These are phyloP conservation scores for Aureobasidium namibiae DNA, from an alignment of 2,329 filamentous ascomycete species.

Conservation along the genomic window DNA sequence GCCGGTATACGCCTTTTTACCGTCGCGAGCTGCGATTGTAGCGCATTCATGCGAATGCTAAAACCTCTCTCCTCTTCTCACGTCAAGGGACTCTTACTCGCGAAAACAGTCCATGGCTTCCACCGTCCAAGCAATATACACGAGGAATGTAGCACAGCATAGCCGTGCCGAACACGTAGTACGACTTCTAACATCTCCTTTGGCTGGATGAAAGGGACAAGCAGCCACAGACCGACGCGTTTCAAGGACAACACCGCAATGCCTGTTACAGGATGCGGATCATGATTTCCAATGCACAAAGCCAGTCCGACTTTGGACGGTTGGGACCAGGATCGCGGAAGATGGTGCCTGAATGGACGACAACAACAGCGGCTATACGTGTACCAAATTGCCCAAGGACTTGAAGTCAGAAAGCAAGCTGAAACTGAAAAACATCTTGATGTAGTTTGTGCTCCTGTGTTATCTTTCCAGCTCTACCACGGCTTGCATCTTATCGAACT, in stretches of 20 bases:
- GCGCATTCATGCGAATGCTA: background rate
- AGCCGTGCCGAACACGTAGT: conserved; percentile 42
- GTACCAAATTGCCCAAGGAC: conserved; percentile 15
- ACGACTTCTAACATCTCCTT: conserved; percentile 34
- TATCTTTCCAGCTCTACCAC: background rate
- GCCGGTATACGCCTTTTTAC: background rate
- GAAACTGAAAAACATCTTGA: conserved; percentile 27
- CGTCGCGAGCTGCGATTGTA: background rate
- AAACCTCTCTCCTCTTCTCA: background rate
- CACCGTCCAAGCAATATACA: conserved; percentile 49
- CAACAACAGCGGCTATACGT: conserved; percentile 43
- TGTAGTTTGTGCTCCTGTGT: conserved; percentile 18
- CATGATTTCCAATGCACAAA: conserved; percentile 36
- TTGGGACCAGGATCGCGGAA: conserved; percentile 35
- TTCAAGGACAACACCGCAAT: conserved; percentile 44
- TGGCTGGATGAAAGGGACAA: background rate
- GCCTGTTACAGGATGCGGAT: conserved; percentile 45
- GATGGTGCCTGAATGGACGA: conserved; percentile 38
- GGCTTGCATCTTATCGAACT: conserved; percentile 34
- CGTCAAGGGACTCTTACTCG: background rate
- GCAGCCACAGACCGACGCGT: conserved; percentile 30
- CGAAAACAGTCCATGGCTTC: conserved; percentile 40
- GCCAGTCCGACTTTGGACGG: conserved; percentile 12
- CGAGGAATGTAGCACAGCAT: conserved; percentile 46
- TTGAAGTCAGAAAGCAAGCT: conserved; percentile 27